These are phyloP conservation scores for Cephaloascus fragrans DNA, from an alignment of 805 yeast genomes.

Conservation along the genomic window DNA sequence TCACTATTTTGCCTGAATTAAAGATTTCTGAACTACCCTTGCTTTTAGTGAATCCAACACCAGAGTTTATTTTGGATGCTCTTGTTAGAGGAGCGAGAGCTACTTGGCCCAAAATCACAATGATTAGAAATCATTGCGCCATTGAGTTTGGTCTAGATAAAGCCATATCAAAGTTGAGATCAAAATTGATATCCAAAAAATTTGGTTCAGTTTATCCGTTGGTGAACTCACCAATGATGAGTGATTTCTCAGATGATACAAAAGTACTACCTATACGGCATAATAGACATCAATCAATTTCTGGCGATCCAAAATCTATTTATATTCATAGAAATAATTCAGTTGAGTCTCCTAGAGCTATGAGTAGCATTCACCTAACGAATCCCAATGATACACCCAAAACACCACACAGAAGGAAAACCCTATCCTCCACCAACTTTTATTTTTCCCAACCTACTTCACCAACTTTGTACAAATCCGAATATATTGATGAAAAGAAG, in stretches of 20 bases:
- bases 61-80: constrained; percentile 60
- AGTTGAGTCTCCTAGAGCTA: not conserved
- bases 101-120: constrained; percentile 86
- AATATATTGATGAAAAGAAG: not conserved
- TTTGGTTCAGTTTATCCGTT: not conserved
- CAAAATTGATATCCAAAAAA: constrained; percentile 34
- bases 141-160: constrained; percentile 81
- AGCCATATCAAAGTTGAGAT: constrained; percentile 60
- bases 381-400: too few relatives aligned
- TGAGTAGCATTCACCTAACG: too few relatives aligned
- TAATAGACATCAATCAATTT: not conserved
- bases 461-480: not conserved
- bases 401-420: not conserved
- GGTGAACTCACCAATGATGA: constrained; percentile 1
- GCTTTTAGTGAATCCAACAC: constrained; percentile 73
- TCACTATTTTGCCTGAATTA: constrained; percentile 81
- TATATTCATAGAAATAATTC: not conserved
- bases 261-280: too few relatives aligned
- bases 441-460: not conserved
- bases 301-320: not conserved
- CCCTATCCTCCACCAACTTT: not conserved
- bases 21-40: constrained; percentile 47
- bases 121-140: constrained; percentile 83
- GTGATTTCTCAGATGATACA: not conserved
- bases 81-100: constrained; percentile 80